These are phyloP conservation scores for Hymenoscyphus salicellus DNA, from an alignment of 2,329 filamentous ascomycete genomes.

Conservation along the genomic window DNA sequence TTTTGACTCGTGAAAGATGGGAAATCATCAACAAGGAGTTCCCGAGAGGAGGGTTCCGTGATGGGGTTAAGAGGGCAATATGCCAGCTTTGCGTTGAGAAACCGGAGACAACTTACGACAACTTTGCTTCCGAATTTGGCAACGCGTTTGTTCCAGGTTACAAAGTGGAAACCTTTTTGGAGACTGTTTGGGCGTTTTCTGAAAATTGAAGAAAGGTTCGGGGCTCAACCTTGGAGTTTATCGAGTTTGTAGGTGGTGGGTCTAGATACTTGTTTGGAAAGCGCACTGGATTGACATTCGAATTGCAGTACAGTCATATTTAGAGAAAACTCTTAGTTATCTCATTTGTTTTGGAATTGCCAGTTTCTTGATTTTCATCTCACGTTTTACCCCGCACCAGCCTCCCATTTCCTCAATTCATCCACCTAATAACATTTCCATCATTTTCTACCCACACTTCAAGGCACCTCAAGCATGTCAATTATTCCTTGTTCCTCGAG, in stretches of 20 bases:
- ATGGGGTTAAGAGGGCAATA: conserved; percentile 34
- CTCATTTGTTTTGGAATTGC: neutral
- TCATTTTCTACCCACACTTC: neutral
- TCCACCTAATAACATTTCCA: neutral
- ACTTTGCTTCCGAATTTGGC: conserved; percentile 36
- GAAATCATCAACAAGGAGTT: conserved; percentile 32
- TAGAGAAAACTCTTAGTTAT: neutral
- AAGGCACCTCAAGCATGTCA: neutral
- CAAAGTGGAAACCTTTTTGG: neutral
- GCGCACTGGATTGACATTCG: neutral
- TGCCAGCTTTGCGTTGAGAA: conserved; percentile 38
- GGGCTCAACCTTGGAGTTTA: too few relatives aligned
- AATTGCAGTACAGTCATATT: too few relatives aligned
- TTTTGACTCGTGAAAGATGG: conserved; percentile 31
- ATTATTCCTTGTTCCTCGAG: neutral
- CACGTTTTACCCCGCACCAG: neutral
- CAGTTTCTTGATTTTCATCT: neutral
- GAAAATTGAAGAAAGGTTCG: neutral
- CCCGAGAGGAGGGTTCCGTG: conserved; percentile 35
- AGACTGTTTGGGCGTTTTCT: neutral
- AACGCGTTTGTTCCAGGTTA: conserved; percentile 11
- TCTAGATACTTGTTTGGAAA: neutral
- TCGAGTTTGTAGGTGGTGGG: too few relatives aligned
- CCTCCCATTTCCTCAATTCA: neutral
- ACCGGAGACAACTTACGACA: conserved; percentile 37